These are phyloP conservation scores for Hypoxylon sp. DNA, from an alignment of 2,329 filamentous ascomycete species.

Conservation along the genomic window DNA sequence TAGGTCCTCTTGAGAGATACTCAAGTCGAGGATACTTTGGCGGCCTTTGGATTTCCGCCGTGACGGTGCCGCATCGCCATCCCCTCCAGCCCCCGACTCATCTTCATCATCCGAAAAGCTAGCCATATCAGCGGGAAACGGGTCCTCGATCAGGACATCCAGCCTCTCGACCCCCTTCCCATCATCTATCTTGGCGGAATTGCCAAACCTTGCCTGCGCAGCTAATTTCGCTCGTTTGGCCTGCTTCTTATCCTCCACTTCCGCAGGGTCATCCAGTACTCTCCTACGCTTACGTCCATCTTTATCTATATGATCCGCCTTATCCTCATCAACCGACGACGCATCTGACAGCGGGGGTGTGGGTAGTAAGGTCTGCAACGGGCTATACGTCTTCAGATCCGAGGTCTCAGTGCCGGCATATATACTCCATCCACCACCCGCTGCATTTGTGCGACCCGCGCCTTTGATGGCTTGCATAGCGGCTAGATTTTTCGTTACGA, in stretches of 20 bases:
- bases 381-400: constrained; percentile 62
- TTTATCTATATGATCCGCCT: constrained; percentile 38
- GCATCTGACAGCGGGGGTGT: constrained; percentile 63
- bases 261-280: constrained; percentile 44
- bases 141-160: constrained; percentile 72
- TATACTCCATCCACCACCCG: constrained; percentile 83
- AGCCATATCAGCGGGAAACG: constrained; percentile 60
- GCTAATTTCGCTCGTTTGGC: constrained; percentile 73
- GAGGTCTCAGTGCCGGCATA: constrained; percentile 72
- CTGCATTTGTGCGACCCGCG: constrained; percentile 77
- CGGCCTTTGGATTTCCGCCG: constrained; percentile 47
- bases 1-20: constrained; percentile 47
- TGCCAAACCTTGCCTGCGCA: constrained; percentile 80
- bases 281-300: constrained; percentile 47
- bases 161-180: constrained; percentile 74
- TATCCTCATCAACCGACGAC: constrained; percentile 46
- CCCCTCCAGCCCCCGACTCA: constrained; percentile 20
- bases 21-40: constrained; percentile 46
- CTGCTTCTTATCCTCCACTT: constrained; percentile 55
- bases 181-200: constrained; percentile 68
- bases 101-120: constrained; percentile 26
- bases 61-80: constrained; percentile 28
- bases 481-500: constrained; percentile 79
- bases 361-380: constrained; percentile 68
- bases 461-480: constrained; percentile 80